phyloP scores from a whole-genome alignment of 345 rosid species.

The Camelina neglecta region DNA sequence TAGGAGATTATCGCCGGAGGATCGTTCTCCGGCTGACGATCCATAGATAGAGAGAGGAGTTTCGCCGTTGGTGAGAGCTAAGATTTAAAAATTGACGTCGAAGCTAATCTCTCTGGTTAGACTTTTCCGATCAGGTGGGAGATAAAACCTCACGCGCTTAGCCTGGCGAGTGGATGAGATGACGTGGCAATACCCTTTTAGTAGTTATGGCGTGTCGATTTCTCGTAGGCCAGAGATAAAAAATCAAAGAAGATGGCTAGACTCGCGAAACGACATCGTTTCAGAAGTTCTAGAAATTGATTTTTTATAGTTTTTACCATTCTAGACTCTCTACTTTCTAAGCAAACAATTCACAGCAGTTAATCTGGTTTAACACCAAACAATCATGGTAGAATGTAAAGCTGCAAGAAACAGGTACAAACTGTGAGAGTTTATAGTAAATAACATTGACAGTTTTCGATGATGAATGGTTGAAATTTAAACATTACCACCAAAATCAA shows the following conservation, averaged over 20 bases:
- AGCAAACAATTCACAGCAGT: not conserved
- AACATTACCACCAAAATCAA: not conserved
- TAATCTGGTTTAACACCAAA: conserved; percentile 12
- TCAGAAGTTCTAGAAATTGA: not conserved
- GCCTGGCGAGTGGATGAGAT: not conserved
- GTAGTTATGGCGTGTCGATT: not conserved
- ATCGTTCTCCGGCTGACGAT: conserved; percentile 30
- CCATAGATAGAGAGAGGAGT: conserved; percentile 35
- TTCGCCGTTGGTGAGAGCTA: conserved; percentile 15
- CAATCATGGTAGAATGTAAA: conserved; percentile 52
- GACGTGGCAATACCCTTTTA: not conserved
- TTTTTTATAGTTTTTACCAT: not conserved
- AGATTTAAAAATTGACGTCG: not conserved
- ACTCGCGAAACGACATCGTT: not conserved
- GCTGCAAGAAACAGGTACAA: conserved; percentile 35
- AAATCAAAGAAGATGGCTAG: not conserved
- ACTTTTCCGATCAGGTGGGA: conserved; percentile 6
- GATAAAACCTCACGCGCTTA: conserved; percentile 1
- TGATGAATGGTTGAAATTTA: not conserved
- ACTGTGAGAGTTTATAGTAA: not conserved
- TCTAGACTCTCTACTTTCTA: not conserved
- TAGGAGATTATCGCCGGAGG: conserved; percentile 48
- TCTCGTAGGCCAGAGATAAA: not conserved
- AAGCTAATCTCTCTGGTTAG: conserved; percentile 10
- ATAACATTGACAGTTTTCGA: not conserved